A percentile compares a stretch with the other conserved stretches of the same genome.
Conservation (phyloP, 2,329 filamentous ascomycete species). For the Dryadomyces quercivorus region DNA sequence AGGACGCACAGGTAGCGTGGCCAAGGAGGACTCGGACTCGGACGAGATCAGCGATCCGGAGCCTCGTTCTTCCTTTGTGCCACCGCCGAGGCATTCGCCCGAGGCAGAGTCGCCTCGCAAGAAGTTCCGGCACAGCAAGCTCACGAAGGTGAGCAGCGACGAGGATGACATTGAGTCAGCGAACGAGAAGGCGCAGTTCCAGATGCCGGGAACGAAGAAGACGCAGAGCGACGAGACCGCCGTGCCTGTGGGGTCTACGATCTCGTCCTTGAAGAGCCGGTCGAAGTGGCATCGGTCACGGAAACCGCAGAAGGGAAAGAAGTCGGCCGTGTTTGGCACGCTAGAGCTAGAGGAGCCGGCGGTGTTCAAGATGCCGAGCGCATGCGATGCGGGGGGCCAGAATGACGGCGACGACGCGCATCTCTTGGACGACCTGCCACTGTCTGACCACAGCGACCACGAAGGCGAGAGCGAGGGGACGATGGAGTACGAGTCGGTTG, state of each 20-base stretch:
- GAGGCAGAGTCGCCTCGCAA: slow-evolving; percentile 1
- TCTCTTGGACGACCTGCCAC: background rate
- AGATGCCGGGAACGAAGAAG: background rate
- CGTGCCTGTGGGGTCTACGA: background rate
- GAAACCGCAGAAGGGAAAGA: background rate
- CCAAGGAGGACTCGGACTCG: background rate
- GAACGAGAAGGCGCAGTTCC: slow-evolving; percentile 1
- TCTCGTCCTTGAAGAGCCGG: background rate
- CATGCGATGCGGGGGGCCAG: background rate
- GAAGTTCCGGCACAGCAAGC: background rate
- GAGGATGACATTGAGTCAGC: background rate
- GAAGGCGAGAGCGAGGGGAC: slow-evolving; percentile 3
- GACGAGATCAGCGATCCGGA: background rate
- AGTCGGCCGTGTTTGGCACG: background rate
- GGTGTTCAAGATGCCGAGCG: slow-evolving; percentile 4
- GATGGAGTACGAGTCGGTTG: slow-evolving; percentile 4
- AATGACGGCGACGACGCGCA: background rate
- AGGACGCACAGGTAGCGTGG: background rate
- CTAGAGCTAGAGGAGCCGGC: background rate
- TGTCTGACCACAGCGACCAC: background rate
- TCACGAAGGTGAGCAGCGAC: background rate
- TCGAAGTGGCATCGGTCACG: slow-evolving; percentile 1
- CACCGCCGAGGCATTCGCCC: background rate
- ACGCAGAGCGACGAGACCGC: background rate
- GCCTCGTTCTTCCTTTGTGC: background rate